Base-by-base conservation (phyloP, 805 yeast species). In the Lachancea sp. region DNA sequence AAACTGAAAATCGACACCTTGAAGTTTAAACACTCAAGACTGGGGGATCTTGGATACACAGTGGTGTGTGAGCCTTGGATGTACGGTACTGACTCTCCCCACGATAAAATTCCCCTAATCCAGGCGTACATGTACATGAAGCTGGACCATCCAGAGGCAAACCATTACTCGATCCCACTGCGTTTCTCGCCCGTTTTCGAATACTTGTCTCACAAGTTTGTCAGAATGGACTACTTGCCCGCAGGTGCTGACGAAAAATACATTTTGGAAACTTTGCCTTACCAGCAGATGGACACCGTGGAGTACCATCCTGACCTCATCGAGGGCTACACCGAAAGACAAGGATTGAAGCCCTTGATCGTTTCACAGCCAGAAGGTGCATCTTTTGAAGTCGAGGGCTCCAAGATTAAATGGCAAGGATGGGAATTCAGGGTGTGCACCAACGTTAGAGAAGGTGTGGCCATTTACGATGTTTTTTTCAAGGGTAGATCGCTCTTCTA, bases 21-120 rank as follows among this genome's bases (percentile, higher is more conserved):
- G 13, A 42, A 32, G 17, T 55, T 52, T 74, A 38, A 51, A 32
- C 60, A 56, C 41, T 48, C 56, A 15, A 47, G 42, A 10, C 48
- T 56, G 34, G 60, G 60, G 15, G 50, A 50, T 19, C 36, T 55
- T 29, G 46, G 48, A 16, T 56, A 56, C 47, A 36, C 45, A 59
- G 81, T 82, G 40, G 74, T 79, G 54, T 74, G 74, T 59, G 91
- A 84, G 61, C 87, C 90, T 43, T 85, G 95, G 95, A 85, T 84
- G 74, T 84, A 85, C 62, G 95, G 91, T 57, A 81, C 88, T 29
- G 88, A 82, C 59, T 81, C 79, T 55, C 67, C 76, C 39, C 66
- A 73, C 48, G 85, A 81, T 58, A 54, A 58, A 33, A 50, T 56
- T 18, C 75, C 79, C n/a, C 68, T 80, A 69, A 70, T 80, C 51